Evolutionary conservation across 495 filamentous ascomycete species (phyloP), one percentile per base, ranked within the genome.

Genomic region (Amphirosellinia nigrospora): DNA sequence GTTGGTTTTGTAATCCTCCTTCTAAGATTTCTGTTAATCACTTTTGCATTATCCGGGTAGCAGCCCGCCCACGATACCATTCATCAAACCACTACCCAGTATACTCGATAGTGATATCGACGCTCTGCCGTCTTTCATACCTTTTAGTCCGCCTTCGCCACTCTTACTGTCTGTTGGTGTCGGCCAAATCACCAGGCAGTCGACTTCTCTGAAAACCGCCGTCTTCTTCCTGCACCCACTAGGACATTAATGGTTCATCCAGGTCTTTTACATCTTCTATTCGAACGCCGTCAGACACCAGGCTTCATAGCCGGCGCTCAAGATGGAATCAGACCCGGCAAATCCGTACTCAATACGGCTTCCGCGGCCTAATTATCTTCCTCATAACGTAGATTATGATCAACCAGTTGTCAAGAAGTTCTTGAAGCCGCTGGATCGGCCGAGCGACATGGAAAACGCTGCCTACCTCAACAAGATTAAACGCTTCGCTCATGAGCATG

Each of bases 361-460:
- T 32, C 84, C 84, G 41, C 82, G 81, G 77, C 82, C 84, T 15
- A 85, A 86, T 72, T 85, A 86, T 68, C 78, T 86, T 5, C 83
- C 84, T 56, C 80, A 84, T 71, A 78, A 82, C 60, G 63, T 80
- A 32, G 80, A 80, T 10, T 74, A 74, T 32, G 83, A 85, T 70
- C 78, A 80, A 56, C 79, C 79, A 15, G 85, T 94, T 64, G 91
- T 94, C 48, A 87, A 94, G 80, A 91, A 94, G 73, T 93, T 91
- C 74, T 79, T 83, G 50, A 78, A 83, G 55, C 88, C 84, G 16
- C 86, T 82, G 71, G 82, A 76, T 77, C 84, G 74, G 77, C 88
- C 79, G 69, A 81, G 73, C 78, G 88, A 84, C 76, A 76, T 75
- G 67, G 85, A 84, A 83, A 92, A 83, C 81, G 91, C 77, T 79